Evolutionary conservation across 2,329 filamentous ascomycete species (phyloP).

Genomic region (Trichoderma citrinoviride): DNA sequence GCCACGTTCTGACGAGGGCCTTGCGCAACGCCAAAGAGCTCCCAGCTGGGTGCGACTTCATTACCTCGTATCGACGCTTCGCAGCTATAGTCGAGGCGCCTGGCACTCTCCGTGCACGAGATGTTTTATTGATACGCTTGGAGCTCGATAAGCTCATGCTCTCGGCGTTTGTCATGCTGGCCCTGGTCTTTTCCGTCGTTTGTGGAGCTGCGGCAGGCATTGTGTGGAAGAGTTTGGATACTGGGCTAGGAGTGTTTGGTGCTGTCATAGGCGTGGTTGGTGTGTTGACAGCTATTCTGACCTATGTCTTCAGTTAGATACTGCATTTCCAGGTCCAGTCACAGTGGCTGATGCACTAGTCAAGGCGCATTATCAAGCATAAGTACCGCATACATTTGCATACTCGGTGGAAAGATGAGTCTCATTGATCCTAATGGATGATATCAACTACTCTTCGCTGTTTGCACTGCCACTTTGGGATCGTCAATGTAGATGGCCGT

Average conservation of each 20-base stretch:
- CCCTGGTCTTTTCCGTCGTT: neutral
- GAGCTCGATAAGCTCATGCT: neutral
- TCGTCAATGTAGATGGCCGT: too few species aligned
- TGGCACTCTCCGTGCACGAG: neutral
- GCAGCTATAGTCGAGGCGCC: neutral
- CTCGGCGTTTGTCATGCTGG: neutral
- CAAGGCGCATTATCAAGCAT: too few species aligned
- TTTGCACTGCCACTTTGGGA: too few species aligned
- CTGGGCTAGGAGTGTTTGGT: slow-evolving; percentile 4
- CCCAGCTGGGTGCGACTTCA: neutral
- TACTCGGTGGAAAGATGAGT: too few species aligned
- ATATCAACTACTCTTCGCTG: too few species aligned
- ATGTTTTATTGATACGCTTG: neutral
- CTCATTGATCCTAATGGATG: too few species aligned
- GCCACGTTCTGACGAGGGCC: neutral
- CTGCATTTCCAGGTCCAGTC: too few species aligned
- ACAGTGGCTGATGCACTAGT: too few species aligned
- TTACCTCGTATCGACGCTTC: neutral
- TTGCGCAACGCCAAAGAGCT: neutral
- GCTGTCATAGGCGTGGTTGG: neutral
- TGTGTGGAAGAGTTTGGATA: neutral
- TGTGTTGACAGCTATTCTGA: neutral
- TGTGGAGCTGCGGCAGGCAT: neutral
- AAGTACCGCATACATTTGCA: too few species aligned
- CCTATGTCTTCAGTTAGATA: neutral